Evolutionary conservation across 73 alveolate species (phyloP).

Genomic region (Blepharisma japonicum): DNA sequence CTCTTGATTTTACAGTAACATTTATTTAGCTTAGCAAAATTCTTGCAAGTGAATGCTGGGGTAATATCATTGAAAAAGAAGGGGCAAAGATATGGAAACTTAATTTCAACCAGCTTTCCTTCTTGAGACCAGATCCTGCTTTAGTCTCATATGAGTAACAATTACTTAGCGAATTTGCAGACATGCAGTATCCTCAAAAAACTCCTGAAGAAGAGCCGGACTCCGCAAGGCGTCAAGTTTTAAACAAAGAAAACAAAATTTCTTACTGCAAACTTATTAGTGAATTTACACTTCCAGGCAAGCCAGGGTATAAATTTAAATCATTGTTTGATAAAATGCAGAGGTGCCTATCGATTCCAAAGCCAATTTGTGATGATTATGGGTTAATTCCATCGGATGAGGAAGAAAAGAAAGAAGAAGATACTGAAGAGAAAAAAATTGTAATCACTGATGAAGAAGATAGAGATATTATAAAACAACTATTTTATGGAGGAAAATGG

Average conservation of each 20-base stretch:
- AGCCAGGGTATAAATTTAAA: constrained; percentile 70
- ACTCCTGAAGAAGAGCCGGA: constrained; percentile 40
- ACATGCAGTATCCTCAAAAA: constrained; percentile 39
- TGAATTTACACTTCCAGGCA: constrained; percentile 58
- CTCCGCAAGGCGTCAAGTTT: constrained; percentile 38
- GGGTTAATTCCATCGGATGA: constrained; percentile 49
- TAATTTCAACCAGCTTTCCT: constrained; percentile 20
- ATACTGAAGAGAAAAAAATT: constrained; percentile 45
- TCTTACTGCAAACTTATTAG: not conserved
- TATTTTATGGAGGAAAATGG: constrained; percentile 77
- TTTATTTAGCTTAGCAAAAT: constrained; percentile 54
- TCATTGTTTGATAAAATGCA: constrained; percentile 51
- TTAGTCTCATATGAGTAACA: not conserved
- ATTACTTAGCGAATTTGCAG: constrained; percentile 43
- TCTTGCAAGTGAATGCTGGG: constrained; percentile 71
- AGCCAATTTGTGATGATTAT: constrained; percentile 62
- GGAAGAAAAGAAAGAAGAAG: not conserved
- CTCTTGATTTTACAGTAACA: constrained; percentile 52
- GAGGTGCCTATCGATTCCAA: constrained; percentile 52
- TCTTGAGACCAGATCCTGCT: constrained; percentile 28
- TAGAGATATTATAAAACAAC: constrained; percentile 56
- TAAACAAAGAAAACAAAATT: constrained; percentile 39
- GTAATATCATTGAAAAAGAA: constrained; percentile 68
- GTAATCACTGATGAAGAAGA: constrained; percentile 51
- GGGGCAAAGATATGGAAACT: constrained; percentile 30